A percentile compares a stretch with the other conserved stretches of the same genome.
phyloP scores from a whole-genome alignment of 768 basidiomycete species.

The Trametes cinnabarina region DNA sequence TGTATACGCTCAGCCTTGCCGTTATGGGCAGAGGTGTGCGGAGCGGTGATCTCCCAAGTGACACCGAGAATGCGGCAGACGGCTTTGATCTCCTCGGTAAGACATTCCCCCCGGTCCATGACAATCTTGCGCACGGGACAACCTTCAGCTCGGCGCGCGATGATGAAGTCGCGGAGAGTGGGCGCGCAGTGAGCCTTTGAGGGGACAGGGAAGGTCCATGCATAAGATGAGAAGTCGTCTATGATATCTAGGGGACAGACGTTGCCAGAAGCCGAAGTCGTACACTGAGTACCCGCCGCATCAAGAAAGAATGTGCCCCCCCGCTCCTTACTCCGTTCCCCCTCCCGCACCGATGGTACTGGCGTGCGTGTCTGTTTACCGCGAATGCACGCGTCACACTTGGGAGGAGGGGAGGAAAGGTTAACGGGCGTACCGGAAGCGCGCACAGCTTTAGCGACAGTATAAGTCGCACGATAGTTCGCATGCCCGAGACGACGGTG shows the following conservation, averaged over 20 bases:
- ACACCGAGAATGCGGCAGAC: constrained; percentile 1
- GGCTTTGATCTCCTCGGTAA: neutral
- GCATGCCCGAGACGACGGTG: constrained; percentile 28
- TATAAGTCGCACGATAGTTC: constrained; percentile 20
- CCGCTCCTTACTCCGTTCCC: constrained; percentile 14
- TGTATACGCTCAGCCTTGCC: constrained; percentile 38
- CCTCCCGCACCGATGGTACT: constrained; percentile 33
- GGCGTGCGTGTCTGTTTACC: constrained; percentile 37
- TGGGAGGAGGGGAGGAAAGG: constrained; percentile 23
- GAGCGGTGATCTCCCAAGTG: constrained; percentile 25
- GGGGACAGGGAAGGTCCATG: constrained; percentile 36
- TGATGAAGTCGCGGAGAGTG: constrained; percentile 31
- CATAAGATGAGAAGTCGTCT: constrained; percentile 31
- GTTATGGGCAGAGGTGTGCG: constrained; percentile 39
- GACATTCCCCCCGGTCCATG: constrained; percentile 29
- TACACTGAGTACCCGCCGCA: constrained; percentile 17
- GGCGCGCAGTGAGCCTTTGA: constrained; percentile 27
- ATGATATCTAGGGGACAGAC: constrained; percentile 34
- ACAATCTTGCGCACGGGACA: constrained; percentile 18
- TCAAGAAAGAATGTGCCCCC: constrained; percentile 34
- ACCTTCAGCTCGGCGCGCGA: constrained; percentile 23
- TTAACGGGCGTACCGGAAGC: constrained; percentile 26
- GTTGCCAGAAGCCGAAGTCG: constrained; percentile 1
- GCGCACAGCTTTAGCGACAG: constrained; percentile 10
- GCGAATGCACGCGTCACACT: constrained; percentile 36